phyloP scores from a whole-genome alignment of 495 filamentous ascomycete genomes.

The Glonium stellatum region DNA sequence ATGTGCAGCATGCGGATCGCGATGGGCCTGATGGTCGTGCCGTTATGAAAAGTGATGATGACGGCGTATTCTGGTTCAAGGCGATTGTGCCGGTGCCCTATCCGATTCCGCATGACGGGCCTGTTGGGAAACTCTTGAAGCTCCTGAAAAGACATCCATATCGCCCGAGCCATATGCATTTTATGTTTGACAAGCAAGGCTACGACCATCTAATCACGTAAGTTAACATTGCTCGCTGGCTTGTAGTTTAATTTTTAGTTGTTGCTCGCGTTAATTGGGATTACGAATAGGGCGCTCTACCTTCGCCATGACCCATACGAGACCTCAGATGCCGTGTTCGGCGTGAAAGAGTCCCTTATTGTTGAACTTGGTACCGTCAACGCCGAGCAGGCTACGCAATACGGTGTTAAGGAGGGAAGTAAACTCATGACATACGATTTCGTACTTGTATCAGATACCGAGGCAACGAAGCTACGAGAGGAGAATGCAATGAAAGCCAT shows the following conservation, averaged over 20 bases:
- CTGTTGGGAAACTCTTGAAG: conserved; percentile 71
- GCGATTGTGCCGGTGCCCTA: conserved; percentile 84
- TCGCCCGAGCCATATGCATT: conserved; percentile 85
- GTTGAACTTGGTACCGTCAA: conserved; percentile 63
- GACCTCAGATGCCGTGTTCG: conserved; percentile 86
- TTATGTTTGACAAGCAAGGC: conserved; percentile 84
- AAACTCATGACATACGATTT: conserved; percentile 63
- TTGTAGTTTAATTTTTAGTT: not conserved
- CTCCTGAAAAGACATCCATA: conserved; percentile 68
- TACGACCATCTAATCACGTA: conserved; percentile 85
- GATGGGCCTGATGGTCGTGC: conserved; percentile 65
- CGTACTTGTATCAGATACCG: conserved; percentile 64
- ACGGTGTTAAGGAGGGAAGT: conserved; percentile 48
- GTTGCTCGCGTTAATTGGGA: not conserved
- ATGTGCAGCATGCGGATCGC: conserved; percentile 72
- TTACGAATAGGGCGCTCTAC: conserved; percentile 59
- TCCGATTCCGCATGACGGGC: conserved; percentile 84
- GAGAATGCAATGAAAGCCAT: conserved; percentile 68
- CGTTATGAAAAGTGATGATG: conserved; percentile 61
- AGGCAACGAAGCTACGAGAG: conserved; percentile 60
- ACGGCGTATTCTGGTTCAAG: conserved; percentile 82
- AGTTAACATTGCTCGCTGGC: not conserved
- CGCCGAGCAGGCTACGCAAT: conserved; percentile 51
- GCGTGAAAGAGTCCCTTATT: conserved; percentile 78
- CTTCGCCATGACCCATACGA: conserved; percentile 80